Base-by-base conservation (phyloP, 306 rosid genomes). In the Castanospermum australe region DNA sequence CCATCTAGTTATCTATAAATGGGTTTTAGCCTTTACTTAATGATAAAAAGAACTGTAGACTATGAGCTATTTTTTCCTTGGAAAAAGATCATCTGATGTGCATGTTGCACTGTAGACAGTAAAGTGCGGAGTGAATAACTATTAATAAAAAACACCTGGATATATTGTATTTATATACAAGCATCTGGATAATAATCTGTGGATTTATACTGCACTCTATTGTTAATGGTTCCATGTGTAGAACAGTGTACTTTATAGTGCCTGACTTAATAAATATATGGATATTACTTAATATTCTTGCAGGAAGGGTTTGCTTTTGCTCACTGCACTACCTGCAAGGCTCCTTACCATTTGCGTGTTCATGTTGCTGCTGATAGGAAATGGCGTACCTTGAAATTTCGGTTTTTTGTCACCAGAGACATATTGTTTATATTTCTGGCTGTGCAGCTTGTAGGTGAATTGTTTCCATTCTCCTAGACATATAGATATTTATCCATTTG, bases 221-320 rank as follows among this genome's bases (percentile, higher is more conserved):
- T 30, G 47, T 45, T 33, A 41, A 59, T 33, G 15, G 42, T 62
- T 70, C 55, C 35, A 22, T 35, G 52, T 71, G 52, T 73, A 71
- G 57, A 55, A 36, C 6, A 13, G n/a, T 64, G 39, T 52, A 44
- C 44, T 68, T 54, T 68, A 57, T 7, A 14, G 67, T 52, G 44
- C 61, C 42, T 60, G 57, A 25, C 71, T 66, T 67, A 60, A 75
- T 83, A 30, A 70, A 81, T 77, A 84, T 82, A 64, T 87, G 73
- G 24, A n/a, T 81, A 42, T 22, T 55, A 10, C 76, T 24, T 66
- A 60, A 18, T 52, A 35, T 87, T 88, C 64, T 81, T 86, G 56
- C 98, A 95, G 99, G 99, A 95, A 90, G 99, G 99, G 67, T 93
- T 95, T 91, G 99, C 99, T 65, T 95, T 95, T 90, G 94, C 99